Evolutionary conservation across 495 filamentous ascomycete genomes (phyloP), one percentile per base, ranked within the genome.

Genomic region (Penicillium mononematosum): DNA sequence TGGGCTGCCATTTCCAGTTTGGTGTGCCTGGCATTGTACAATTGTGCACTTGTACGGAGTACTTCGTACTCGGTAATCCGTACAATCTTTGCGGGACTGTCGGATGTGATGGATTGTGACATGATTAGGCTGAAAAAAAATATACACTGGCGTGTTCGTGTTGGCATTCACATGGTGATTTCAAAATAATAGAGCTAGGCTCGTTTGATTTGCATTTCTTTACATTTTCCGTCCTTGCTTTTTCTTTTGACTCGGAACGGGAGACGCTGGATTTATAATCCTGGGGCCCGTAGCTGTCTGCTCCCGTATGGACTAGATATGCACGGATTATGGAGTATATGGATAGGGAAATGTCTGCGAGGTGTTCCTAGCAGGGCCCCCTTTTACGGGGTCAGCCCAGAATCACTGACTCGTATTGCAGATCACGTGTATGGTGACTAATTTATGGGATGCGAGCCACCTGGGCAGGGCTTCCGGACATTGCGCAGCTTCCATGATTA

Each of bases 1-100:
- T 56, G n/a, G 34, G 34, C 43, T 48, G 20, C 49, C 24, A 31
- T 36, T 56, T 49, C 43, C 44, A 55, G 43, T 3, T 27, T 45
- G 12, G 38, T 43, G 16, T 32, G 5, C 16, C 24, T 25, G 4
- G 27, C 19, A 19, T 47, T 32, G 31, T 24, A 54, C 50, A 34
- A 7, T 22, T 42, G 49, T 32, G 17, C 20, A 46, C 14, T 32
- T 47, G n/a, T n/a, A n/a, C 31, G 31, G 31, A 32, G 27, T 29
- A 29, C 27, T 25, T 5, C 24, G 10, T 31, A 10, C 29, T 8
- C 29, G 29, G 29, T 9, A 32, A 32, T 32, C 9, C 9, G 11
- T 34, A 34, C 11, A 34, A 2, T 39, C 14, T 29, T 27, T 8
- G 20, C 48, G 12, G 52, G 42, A 32, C 3, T 7, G 6, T 46